Evolutionary conservation across 495 filamentous ascomycete species (phyloP).

Genomic region (Chaetomium cochliodes): DNA sequence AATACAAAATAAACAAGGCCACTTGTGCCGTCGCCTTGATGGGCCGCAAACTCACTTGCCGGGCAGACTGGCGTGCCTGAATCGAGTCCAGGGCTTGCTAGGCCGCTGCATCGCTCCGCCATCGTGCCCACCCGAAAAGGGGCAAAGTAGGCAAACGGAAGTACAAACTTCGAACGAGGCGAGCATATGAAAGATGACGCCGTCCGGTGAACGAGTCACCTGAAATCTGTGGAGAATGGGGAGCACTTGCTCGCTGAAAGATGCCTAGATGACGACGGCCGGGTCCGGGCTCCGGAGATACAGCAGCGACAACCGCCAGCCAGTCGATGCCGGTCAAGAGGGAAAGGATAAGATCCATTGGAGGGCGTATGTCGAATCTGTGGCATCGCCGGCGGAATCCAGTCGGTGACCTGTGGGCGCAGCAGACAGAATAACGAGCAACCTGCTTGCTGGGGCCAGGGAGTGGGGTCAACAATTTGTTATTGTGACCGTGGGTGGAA

Average conservation of each 20-base stretch:
- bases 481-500: background rate
- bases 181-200: background rate
- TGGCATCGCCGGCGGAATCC: background rate
- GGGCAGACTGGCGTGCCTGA: background rate
- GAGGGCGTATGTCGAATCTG: background rate
- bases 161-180: constrained; percentile 19
- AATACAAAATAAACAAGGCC: background rate
- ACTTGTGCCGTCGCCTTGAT: background rate
- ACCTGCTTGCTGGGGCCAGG: background rate
- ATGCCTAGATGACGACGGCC: background rate
- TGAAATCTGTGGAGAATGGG: background rate
- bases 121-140: constrained; percentile 15
- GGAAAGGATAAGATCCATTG: background rate
- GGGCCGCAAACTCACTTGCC: background rate
- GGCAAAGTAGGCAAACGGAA: constrained; percentile 12
- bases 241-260: background rate
- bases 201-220: constrained; percentile 10
- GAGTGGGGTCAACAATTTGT: background rate
- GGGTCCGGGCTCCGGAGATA: background rate
- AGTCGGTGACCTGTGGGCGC: constrained; percentile 5
- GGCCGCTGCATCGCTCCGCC: constrained; percentile 22
- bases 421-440: background rate
- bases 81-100: constrained; percentile 5
- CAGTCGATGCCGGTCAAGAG: background rate
- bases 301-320: background rate